Base-by-base conservation (phyloP, 1,139 yeast species). In the Dujonia santamariae region DNA sequence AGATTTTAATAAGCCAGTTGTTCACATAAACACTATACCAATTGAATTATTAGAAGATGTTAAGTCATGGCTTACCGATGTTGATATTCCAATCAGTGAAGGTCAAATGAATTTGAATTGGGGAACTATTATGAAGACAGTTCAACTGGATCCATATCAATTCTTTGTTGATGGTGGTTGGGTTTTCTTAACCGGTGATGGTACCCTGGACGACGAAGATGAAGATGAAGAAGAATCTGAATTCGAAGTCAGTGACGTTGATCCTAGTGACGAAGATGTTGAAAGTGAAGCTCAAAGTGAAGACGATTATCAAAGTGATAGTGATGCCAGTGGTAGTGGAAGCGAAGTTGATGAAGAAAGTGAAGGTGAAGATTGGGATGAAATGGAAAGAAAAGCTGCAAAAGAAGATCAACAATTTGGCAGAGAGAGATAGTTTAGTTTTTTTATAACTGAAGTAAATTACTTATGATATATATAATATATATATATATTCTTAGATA, bases 81-180 rank as follows among this genome's bases (percentile, higher is more conserved):
- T 87, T 55, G 97, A 92, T 59, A 84, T 94, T 44, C 96, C 98
- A 28, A 80, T 76, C 62, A 85, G 92, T 56, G 97, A 90, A 55
- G 96, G 97, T 37, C 92, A 95, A 34, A 84, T 92, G 67, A 90
- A 90, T 65, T 80, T 92, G 74, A 88, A 88, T 63, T 92, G 99
- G 99, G 73, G 80, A 12, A 83, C 90, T 25, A 90, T 92, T 56
- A 92, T 94, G 96, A 90, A 88, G 63, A 88, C 97, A 0, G 80
- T 92, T 39, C 78, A 77, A 47, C 81, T 90, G 8, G 97, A 92
- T 59, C 97, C 98, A 13, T 87, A 87, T 56, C 95, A 87, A 54
- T 92, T 92, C 64, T 92, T 90, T 60, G 72, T 78, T 27, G 92
- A 85, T 52, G 98, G 98, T 36, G 97, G 98, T 36, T 92, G 99